These are phyloP conservation scores for Rhynchosporium graminicola DNA, from an alignment of 2,329 filamentous ascomycete species.

Conservation along the genomic window DNA sequence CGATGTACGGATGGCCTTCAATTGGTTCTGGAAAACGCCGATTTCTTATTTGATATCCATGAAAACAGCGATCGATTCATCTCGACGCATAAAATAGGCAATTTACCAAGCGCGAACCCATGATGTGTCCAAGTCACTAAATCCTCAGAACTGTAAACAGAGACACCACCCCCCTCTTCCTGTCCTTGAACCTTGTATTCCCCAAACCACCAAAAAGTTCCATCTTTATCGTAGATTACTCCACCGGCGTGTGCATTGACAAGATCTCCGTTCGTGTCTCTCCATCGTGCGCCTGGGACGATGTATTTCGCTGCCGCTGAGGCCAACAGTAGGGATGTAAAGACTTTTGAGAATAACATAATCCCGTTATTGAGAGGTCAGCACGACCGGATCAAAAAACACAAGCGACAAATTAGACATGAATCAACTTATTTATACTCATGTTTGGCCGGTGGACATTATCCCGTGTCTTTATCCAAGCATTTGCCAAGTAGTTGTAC, in stretches of 20 bases:
- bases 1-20: constrained; percentile 56
- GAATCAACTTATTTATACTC: not conserved
- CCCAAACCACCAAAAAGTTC: constrained; percentile 62
- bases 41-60: not conserved
- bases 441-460: not conserved
- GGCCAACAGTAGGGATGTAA: not conserved
- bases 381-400: not conserved
- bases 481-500: not conserved
- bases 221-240: constrained; percentile 53
- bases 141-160: constrained; percentile 62
- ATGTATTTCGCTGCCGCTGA: constrained; percentile 52
- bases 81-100: not conserved
- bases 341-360: constrained; percentile 3
- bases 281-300: constrained; percentile 62
- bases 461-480: constrained; percentile 9
- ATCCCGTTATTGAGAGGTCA: not conserved
- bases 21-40: constrained; percentile 46
- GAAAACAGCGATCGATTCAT: not conserved
- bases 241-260: constrained; percentile 64
- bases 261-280: constrained; percentile 58
- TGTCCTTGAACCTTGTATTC: constrained; percentile 61
- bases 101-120: constrained; percentile 55
- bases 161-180: constrained; percentile 59
- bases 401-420: not conserved
- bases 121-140: constrained; percentile 60